Percentiles rank a stretch among this genome's conserved stretches.
Evolutionary conservation across 768 basidiomycete species (phyloP).

Genomic region (Rhodocollybia butyracea): DNA sequence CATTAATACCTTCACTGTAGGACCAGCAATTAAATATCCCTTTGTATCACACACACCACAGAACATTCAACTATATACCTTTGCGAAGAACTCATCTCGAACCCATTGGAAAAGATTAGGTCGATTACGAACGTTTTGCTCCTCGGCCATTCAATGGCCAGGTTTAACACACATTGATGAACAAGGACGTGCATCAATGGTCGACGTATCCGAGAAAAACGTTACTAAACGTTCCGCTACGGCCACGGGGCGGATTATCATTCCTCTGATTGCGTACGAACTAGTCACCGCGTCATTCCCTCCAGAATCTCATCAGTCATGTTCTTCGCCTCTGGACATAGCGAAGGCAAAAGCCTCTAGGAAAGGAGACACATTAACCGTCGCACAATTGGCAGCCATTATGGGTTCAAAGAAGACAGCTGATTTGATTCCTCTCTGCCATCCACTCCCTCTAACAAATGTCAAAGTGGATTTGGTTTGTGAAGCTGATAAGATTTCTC

Average conservation of each 20-base stretch:
- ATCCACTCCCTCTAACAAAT: constrained; percentile 73
- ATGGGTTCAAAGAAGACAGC: constrained; percentile 86
- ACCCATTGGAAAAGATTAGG: background rate
- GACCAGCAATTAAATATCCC: background rate
- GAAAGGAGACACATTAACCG: constrained; percentile 71
- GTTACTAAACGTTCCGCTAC: constrained; percentile 67
- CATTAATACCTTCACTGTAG: constrained; percentile 6
- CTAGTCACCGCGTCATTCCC: constrained; percentile 50
- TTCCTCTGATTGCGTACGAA: constrained; percentile 62
- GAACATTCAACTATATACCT: background rate
- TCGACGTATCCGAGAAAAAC: constrained; percentile 68
- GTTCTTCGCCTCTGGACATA: constrained; percentile 21
- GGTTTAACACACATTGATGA: constrained; percentile 8
- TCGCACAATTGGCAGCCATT: constrained; percentile 83
- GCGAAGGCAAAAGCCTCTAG: constrained; percentile 47
- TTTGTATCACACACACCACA: background rate
- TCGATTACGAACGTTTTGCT: background rate
- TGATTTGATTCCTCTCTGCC: constrained; percentile 84
- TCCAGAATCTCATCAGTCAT: constrained; percentile 9
- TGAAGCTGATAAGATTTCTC: constrained; percentile 20
- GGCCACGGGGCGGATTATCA: constrained; percentile 69
- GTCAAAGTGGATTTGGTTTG: constrained; percentile 61
- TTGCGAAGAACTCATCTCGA: background rate
- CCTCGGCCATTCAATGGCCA: background rate
- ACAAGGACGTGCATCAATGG: constrained; percentile 73